Evolutionary conservation across 73 alveolate genomes (phyloP), one percentile per base, ranked within the genome.

Genomic region (Tetrahymena borealis): DNA sequence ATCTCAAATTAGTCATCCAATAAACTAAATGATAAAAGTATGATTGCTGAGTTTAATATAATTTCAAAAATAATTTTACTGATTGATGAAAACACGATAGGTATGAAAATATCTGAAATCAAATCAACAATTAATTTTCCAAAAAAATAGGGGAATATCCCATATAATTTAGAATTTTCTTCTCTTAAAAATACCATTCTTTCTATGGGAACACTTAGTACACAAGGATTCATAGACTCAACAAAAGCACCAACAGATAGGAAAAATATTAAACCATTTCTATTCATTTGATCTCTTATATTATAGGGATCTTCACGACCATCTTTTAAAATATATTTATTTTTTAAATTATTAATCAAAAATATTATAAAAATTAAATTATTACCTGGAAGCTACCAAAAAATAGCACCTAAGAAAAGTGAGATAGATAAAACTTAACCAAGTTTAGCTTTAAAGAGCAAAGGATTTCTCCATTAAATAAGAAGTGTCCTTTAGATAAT

Each of bases 181-280:
- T 93, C 95, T 42, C 95, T 93, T 79, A 93, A 85, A 41, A 93
- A 93, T 4, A 93, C 95, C 42, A 79, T 90, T 40, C 95, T 93
- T 33, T 93, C 95, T 8, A 41, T 42, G 8, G 95, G 91, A 39
- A 93, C 33, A 40, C 78, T 15, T 13, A 93, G 39, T 2, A 90
- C 60, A 15, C 78, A 93, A 16, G 95, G 93, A 32, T 79, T 79
- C 40, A 93, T 78, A 7, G 95, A 79, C 38, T 92, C 91, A 32
- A 93, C 35, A 20, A 90, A 38, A n/a, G 78, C 78, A 32, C 78
- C 91, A 60, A 39, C 36, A 31, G 91, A 38, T 7, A 93, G 91
- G 36, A 93, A 85, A 40, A 93, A 93, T 90, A 93, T 79, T 8
- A 42, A 31, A 1, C 95, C 95, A 31, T 79, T 90, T 41, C 33